phyloP scores from a whole-genome alignment of 768 basidiomycete species.

The Flagelloscypha sp. region DNA sequence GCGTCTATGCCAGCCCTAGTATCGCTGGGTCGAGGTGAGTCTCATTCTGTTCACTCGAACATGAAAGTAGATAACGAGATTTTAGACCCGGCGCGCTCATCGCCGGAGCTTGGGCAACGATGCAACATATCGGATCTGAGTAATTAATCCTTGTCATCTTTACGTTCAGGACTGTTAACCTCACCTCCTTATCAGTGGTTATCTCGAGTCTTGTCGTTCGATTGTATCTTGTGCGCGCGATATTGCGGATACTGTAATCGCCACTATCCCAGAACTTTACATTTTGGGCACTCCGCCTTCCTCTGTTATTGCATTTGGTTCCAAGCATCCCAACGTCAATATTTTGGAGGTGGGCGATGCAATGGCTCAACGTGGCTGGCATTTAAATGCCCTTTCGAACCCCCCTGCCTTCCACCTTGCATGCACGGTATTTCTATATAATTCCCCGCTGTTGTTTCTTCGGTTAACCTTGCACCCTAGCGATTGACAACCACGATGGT shows the following conservation, averaged over 20 bases:
- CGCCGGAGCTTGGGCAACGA: conserved; percentile 93
- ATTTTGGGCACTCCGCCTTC: conserved; percentile 85
- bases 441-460: conserved; percentile 4
- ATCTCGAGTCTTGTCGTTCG: conserved; percentile 72
- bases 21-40: conserved; percentile 82
- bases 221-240: conserved; percentile 71
- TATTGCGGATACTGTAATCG: conserved; percentile 59
- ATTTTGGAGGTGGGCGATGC: conserved; percentile 86
- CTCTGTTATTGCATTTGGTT: conserved; percentile 84
- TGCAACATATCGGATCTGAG: conserved; percentile 89
- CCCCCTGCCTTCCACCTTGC: conserved; percentile 90
- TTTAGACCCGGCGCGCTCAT: conserved; percentile 77
- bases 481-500: conserved; percentile 69
- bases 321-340: conserved; percentile 53
- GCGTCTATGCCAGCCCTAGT: conserved; percentile 85
- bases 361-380: conserved; percentile 85
- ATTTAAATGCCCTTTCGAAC: conserved; percentile 73
- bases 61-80: not conserved
- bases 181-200: conserved; percentile 49
- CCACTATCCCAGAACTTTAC: conserved; percentile 74
- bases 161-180: too few species aligned
- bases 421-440: conserved; percentile 54
- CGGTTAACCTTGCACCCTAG: conserved; percentile 27
- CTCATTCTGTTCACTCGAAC: not conserved
- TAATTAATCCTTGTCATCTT: conserved; percentile 20